Evolutionary conservation across 805 yeast genomes (phyloP), one percentile per base, ranked within the genome.

Genomic region (Yamadazyma kitorensis): DNA sequence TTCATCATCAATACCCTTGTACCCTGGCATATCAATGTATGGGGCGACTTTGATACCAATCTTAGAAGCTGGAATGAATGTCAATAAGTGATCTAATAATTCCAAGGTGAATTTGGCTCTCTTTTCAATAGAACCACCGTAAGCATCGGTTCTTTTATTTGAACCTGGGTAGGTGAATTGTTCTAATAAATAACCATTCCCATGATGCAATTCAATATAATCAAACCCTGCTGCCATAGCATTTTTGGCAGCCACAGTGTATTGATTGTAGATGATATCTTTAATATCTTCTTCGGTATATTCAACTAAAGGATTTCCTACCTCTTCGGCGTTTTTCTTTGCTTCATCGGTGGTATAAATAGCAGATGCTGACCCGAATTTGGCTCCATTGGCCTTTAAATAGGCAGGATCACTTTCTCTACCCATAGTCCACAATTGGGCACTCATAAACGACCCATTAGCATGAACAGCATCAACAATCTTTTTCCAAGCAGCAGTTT

Each of bases 351-450:
- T 33, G 30, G 18, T 27, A 40, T 50, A 50, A n/a, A 49, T 31
- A 6, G 47, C 37, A 2, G 56, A 52, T 5, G 57, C 44, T 3
- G 43, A 43, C 2, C 43, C 41, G 17, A 44, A 45, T 13, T 39
- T 44, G n/a, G 38, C 37, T 8, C 61, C 56, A n/a, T 36, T 34
- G 14, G 43, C 19, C 33, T 60, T 47, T 8, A 59, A 53, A 6
- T 49, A 27, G 4, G 33, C 36, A 13, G 59, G 54, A 24, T 43
- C 49, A 12, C 52, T 60, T 30, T 54, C 61, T 34, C 76, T 55
- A 17, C 80, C 80, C 17, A 74, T 48, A 10, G 57, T 61, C 80
- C 81, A 77, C 20, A 80, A 41, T 55, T 79, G 84, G 17, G 67
- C 49, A 32, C 72, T 58, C 2, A 68, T 51, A 31, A 52, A 63